Evolutionary conservation across 345 rosid species (phyloP), one percentile per base, ranked within the genome.

Genomic region (Acer campestre): DNA sequence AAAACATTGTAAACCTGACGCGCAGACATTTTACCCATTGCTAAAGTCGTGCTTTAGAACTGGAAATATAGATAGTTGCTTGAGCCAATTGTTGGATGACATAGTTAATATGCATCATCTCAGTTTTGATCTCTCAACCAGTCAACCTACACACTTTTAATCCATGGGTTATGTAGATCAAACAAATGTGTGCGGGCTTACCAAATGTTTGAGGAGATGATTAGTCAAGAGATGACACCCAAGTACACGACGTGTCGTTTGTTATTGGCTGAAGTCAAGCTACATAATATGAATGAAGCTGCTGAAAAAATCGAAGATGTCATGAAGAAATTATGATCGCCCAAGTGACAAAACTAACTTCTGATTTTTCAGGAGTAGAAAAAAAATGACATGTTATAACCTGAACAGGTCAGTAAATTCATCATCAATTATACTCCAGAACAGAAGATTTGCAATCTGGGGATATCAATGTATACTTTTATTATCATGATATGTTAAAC

Each of bases 121-220:
- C n/a, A 93, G 97, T 77, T 86, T 92, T 64, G 98, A 95, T 83
- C 59, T 84, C 59, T 87, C 94, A 17, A n/a, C n/a, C n/a, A n/a
- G n/a, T n/a, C n/a, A n/a, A 81, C 91, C 17, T 92, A 93, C 82
- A 80, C 90, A 3, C 92, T 95, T 74, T 61, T 93, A 75, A 88
- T 95, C 81, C 99, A 95, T 73, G 91, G 97, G 62, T 85, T 93
- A 6, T 90, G 93, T 64, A 86, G 90, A 83, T 90, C 91, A 51
- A 75, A 89, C 76, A 85, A 80, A 68, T 84, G 83, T 64, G 90
- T 90, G 79, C 84, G 91, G 95, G 97, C 98, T 62, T 93, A 83
- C 79, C 70, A 68, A 22, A 78, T 95, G 53, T 93, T 95, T 73
- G 88, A 90, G 40, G 97, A 90, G 81, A 92, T 93, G 96, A 83